Base-by-base conservation (phyloP, 2,329 filamentous ascomycete species). In the Fusarium annulatum region DNA sequence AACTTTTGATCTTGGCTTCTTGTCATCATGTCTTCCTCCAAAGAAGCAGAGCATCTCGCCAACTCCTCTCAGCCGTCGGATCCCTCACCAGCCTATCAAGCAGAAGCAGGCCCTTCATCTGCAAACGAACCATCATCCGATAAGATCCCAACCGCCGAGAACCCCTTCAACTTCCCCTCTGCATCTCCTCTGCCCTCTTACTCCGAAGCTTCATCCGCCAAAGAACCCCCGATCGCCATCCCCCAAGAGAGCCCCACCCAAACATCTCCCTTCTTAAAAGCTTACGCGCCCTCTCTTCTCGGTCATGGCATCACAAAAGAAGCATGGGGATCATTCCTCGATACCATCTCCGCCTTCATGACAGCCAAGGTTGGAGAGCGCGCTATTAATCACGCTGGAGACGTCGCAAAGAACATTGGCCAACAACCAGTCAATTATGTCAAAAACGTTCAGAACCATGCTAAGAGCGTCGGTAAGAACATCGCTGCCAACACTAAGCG, bases 321-420 rank as follows among this genome's bases (percentile, higher is more conserved):
- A n/a, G 78, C 80, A 0, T 84, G 82, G 81, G 55, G 61, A 14
- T 80, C 82, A 0, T 83, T 84, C 21, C 61, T 84, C 4, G 71
- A 79, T 23, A 86, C 85, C 12, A 75, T 85, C 5, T 87, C 85
- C 0, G 85, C 83, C 3, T 87, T 87, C 64, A 80, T 87, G 10
- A 80, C 82, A 0, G 85, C 85, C 56, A 85, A 81, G 26, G 83
- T 86, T 1, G 83, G 84, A 0, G 82, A 85, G 56, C 81, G 84
- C 6, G 85, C 85, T 10, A 64, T 86, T 23, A 80, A 79, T 36
- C 85, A 86, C 66, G 85, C 84, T 3, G 81, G 79, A 38, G 85
- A 86, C 53, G 74, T 85, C 19, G 84, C 79, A 12, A 79, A 79
- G 41, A 74, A 80, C 28, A 53, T 87, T 3, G 76, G 81, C 58